These are phyloP conservation scores for Ustilago crameri DNA, from an alignment of 1,284 basidiomycete genomes.

Conservation along the genomic window DNA sequence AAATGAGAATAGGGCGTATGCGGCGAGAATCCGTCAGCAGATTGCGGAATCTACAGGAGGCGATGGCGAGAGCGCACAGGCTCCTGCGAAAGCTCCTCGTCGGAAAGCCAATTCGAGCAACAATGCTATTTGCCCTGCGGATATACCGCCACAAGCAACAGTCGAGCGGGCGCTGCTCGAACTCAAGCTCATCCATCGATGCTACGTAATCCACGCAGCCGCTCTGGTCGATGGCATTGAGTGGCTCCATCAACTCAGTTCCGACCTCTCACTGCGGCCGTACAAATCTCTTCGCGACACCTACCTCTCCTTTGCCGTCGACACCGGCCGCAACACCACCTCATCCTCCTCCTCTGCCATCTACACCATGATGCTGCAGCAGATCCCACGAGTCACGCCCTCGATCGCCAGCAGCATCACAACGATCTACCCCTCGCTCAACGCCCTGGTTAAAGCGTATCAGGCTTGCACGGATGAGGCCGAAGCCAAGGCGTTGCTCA, in stretches of 20 bases:
- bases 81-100: conserved; percentile 11
- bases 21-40: conserved; percentile 40
- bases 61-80: neutral
- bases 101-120: conserved; percentile 2
- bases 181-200: conserved; percentile 42
- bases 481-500: conserved; percentile 14
- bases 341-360: conserved; percentile 15
- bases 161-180: conserved; percentile 33
- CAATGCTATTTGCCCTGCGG: neutral
- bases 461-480: conserved; percentile 13
- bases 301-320: conserved; percentile 44
- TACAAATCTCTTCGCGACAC: conserved; percentile 45
- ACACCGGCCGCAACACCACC: conserved; percentile 41
- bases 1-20: conserved; percentile 41
- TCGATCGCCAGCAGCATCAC: conserved; percentile 33
- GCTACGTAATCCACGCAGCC: conserved; percentile 43
- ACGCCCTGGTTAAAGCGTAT: conserved; percentile 26
- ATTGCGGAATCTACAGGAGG: conserved; percentile 16
- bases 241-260: conserved; percentile 41
- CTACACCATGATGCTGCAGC: conserved; percentile 40
- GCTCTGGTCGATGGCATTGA: conserved; percentile 36
- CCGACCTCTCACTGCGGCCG: conserved; percentile 39
- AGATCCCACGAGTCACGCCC: conserved; percentile 45
- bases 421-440: conserved; percentile 29
- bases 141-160: conserved; percentile 5